Percentiles rank a stretch among this genome's conserved stretches.
These are phyloP conservation scores for Teratosphaeria epicoccoides DNA, from an alignment of 2,329 filamentous ascomycete genomes.

Conservation along the genomic window DNA sequence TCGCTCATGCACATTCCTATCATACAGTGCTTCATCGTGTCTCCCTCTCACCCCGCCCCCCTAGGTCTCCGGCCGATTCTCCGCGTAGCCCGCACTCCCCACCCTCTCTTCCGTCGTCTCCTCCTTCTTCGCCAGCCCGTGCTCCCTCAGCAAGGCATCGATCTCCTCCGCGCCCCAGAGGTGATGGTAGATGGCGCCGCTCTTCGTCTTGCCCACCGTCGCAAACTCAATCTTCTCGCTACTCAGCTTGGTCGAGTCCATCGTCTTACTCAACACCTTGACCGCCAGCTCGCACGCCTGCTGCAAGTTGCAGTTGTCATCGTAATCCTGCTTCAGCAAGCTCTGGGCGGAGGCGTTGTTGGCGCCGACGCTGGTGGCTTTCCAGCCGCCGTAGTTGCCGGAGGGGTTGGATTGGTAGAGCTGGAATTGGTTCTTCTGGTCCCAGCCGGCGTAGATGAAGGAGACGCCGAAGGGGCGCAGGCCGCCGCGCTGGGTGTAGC, in stretches of 20 bases:
- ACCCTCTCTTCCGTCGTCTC: constrained; percentile 2
- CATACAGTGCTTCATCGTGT: constrained; percentile 3
- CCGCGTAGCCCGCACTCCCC: constrained; percentile 1
- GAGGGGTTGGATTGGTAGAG: constrained; percentile 98
- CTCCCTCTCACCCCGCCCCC: background rate
- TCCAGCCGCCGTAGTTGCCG: constrained; percentile 98
- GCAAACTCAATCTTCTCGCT: constrained; percentile 99
- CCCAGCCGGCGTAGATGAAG: constrained; percentile 98
- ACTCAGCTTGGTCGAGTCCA: constrained; percentile 98
- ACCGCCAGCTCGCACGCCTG: constrained; percentile 96
- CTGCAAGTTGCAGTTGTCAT: constrained; percentile 92
- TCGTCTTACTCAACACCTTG: constrained; percentile 98
- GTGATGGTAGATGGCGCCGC: constrained; percentile 96
- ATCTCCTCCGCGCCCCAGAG: constrained; percentile 97
- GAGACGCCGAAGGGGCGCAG: constrained; percentile 96
- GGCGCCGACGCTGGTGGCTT: constrained; percentile 92
- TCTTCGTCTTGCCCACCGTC: constrained; percentile 88
- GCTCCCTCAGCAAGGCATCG: constrained; percentile 83
- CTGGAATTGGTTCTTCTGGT: constrained; percentile 92
- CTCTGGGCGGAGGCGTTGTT: constrained; percentile 98
- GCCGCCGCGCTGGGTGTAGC: constrained; percentile 97
- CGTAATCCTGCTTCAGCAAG: constrained; percentile 97
- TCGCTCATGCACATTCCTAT: constrained; percentile 7
- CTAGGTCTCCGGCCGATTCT: constrained; percentile 2
- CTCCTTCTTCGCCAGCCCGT: constrained; percentile 79